Conservation (phyloP, 1,139 yeast genomes). For the Zhuliangozyma blackwelliae region DNA sequence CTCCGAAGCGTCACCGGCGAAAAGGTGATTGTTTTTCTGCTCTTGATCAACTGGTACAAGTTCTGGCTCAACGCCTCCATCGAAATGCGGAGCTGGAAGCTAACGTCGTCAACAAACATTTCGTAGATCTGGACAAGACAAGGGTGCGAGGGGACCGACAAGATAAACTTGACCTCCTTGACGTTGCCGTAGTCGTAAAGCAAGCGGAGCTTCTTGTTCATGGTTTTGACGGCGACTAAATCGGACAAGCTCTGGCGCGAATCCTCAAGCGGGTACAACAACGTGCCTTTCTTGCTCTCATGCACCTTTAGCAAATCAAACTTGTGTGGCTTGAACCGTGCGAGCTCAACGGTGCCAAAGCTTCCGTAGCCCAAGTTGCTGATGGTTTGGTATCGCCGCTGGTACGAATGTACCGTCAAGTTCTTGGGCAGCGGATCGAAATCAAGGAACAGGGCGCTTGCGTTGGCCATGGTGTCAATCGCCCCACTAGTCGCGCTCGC, state of each 20-base stretch:
- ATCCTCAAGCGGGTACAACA: conserved; percentile 45
- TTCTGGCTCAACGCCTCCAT: conserved; percentile 90
- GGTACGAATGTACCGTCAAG: conserved; percentile 39
- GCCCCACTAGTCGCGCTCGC: too few relatives aligned
- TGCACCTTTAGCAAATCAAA: conserved; percentile 11
- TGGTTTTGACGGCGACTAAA: conserved; percentile 80
- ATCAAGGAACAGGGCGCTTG: conserved; percentile 6
- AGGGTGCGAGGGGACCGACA: conserved; percentile 66
- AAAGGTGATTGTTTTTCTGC: conserved; percentile 48
- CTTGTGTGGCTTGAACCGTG: conserved; percentile 33
- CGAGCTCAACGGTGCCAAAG: conserved; percentile 70
- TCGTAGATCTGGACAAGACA: conserved; percentile 73
- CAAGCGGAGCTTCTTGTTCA: conserved; percentile 51
- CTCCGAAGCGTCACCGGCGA: conserved; percentile 58
- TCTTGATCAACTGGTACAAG: conserved; percentile 65
- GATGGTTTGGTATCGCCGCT: conserved; percentile 45
- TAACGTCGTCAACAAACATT: conserved; percentile 62
- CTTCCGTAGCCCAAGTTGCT: conserved; percentile 69
- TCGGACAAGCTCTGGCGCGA: conserved; percentile 24
- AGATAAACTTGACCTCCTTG: conserved; percentile 72
- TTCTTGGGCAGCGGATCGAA: conserved; percentile 16
- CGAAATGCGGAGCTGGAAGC: conserved; percentile 65
- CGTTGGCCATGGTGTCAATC: too few relatives aligned
- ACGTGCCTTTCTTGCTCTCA: conserved; percentile 31
- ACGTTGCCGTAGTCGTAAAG: conserved; percentile 58